phyloP scores from a whole-genome alignment of 2,329 filamentous ascomycete genomes.

The Aspergillus arachidicola region DNA sequence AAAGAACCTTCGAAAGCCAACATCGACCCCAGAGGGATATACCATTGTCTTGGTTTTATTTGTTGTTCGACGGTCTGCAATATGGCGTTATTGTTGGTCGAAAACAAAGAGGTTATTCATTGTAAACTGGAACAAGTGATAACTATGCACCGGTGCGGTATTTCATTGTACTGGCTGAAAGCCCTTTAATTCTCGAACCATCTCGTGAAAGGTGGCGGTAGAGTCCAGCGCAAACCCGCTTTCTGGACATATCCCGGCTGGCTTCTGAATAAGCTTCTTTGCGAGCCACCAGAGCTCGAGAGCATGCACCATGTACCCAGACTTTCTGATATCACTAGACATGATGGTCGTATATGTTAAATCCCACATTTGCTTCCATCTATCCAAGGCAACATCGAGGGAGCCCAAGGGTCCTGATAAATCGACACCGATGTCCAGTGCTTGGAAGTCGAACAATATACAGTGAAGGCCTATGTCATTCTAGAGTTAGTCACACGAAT shows the following conservation, averaged over 20 bases:
- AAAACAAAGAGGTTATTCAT: neutral
- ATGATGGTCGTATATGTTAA: neutral
- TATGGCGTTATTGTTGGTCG: neutral
- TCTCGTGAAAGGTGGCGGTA: neutral
- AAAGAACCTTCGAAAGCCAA: neutral
- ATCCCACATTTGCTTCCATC: neutral
- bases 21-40: neutral
- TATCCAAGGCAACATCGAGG: neutral
- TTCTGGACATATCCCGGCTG: neutral
- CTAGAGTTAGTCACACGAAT: neutral
- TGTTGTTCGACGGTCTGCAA: accelerated
- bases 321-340: neutral
- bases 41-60: neutral
- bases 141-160: accelerated
- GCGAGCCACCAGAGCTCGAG: neutral
- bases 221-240: neutral
- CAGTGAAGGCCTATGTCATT: neutral
- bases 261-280: neutral
- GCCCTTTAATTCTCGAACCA: neutral
- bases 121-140: neutral
- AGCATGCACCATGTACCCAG: neutral
- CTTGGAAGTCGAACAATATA: neutral
- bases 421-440: neutral
- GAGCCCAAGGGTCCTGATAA: neutral
- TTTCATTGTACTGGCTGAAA: neutral